Base-by-base conservation (phyloP, 208 protist genomes). In the Acanthamoeba triangularis region DNA sequence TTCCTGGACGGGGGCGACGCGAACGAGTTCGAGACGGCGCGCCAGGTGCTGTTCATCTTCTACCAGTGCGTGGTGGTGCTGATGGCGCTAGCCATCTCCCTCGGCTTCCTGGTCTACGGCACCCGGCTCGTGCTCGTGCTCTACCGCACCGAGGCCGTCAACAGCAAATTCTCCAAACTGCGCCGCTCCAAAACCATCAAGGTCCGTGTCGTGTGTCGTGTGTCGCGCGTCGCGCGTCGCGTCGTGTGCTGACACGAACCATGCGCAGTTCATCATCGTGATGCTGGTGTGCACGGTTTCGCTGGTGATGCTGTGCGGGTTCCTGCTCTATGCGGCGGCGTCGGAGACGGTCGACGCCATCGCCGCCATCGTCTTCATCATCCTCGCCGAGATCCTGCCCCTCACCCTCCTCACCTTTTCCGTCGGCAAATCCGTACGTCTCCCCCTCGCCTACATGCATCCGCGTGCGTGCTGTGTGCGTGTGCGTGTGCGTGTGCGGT, bases 91-190 rank as follows among this genome's bases (percentile, higher is more conserved):
- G 37, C 37, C 3, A 82, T 82, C 33, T 82, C 74, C 35, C 74
- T 82, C 6, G 74, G 74, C 23, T 82, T 82, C 37, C 74, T 82
- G 37, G 37, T 82, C 41, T 82, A 82, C 41, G 74, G 74, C 41
- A 82, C 74, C 11, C 74, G 74, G 18, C 74, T 82, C 74, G 37
- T 82, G 18, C 74, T 82, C 41, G 33, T 82, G 74, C 74, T 82
- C 35, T 82, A 82, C 37, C 74, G 74, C 41, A 82, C 74, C 28
- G 74, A 82, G 74, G 74, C 74, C 74, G 74, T 82, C 33, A 82
- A 82, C 74, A 82, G 37, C 74, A 82, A 82, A 16, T 82, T 82
- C 74, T 82, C 74, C 74, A 82, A 82, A 52, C 74, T 82, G 74
- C 33, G 41, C 37, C 74, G 74, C 18, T 82, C 74, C 33, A 82